Conservation (phyloP, 345 rosid species). For the Linum tenue region DNA sequence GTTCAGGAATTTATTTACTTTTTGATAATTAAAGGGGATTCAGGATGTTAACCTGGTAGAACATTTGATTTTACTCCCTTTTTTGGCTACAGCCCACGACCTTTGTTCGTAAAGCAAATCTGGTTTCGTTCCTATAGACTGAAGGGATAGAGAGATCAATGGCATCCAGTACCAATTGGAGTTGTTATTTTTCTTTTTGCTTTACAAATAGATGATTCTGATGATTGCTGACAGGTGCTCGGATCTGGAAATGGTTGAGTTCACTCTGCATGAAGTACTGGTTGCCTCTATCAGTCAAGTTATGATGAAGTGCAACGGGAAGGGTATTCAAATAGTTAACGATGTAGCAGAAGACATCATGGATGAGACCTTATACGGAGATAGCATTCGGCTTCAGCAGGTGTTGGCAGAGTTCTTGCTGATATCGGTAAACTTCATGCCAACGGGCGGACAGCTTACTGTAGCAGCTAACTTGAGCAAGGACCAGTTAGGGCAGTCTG, state of each 20-base stretch:
- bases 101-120: too few relatives aligned
- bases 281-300: conserved; percentile 65
- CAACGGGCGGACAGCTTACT: conserved; percentile 47
- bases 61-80: too few relatives aligned
- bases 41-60: too few relatives aligned
- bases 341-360: conserved; percentile 44
- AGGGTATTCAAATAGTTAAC: conserved; percentile 43
- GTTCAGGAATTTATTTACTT: too few relatives aligned
- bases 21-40: too few relatives aligned
- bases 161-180: too few relatives aligned
- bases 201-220: not conserved
- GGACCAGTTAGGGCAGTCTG: conserved; percentile 58
- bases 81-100: too few relatives aligned
- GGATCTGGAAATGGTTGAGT: conserved; percentile 79
- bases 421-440: conserved; percentile 47
- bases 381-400: conserved; percentile 79
- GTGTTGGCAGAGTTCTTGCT: conserved; percentile 63
- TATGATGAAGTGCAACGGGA: conserved; percentile 51
- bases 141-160: too few relatives aligned
- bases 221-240: conserved; percentile 36
- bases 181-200: not conserved
- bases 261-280: conserved; percentile 43
- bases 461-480: conserved; percentile 49
- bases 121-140: too few relatives aligned
- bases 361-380: conserved; percentile 59